Evolutionary conservation across 805 yeast genomes (phyloP).

Genomic region (Wickerhamiella domercqiae): DNA sequence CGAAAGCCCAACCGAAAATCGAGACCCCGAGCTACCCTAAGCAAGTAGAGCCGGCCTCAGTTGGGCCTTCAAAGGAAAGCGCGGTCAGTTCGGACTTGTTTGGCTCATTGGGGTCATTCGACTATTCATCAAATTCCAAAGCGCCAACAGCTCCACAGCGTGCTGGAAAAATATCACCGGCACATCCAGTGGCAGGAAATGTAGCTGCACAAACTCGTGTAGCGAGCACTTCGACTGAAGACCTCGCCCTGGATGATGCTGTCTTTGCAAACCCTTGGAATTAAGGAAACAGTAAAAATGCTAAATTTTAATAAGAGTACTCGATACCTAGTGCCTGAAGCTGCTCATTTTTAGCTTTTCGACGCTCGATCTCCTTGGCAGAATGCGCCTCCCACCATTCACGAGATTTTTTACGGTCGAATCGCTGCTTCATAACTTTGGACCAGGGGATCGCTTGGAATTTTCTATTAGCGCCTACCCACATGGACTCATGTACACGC

Average conservation of each 20-base stretch:
- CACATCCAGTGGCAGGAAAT: no score
- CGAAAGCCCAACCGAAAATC: constrained; percentile 21
- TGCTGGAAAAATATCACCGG: no score
- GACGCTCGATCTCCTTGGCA: constrained; percentile 30
- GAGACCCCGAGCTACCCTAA: no score
- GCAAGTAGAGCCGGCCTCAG: no score
- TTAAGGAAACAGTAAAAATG: not conserved
- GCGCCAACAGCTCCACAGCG: no score
- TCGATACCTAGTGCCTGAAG: constrained; percentile 47
- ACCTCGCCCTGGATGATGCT: constrained; percentile 10
- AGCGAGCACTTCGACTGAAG: constrained; percentile 6
- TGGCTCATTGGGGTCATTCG: no score
- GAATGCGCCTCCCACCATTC: constrained; percentile 42
- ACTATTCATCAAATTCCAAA: no score
- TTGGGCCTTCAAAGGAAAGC: no score
- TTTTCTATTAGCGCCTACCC: constrained; percentile 39
- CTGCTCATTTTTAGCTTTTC: constrained; percentile 32
- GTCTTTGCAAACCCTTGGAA: constrained; percentile 14
- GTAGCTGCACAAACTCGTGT: no score
- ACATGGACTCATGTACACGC: constrained; percentile 34
- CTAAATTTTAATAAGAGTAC: constrained; percentile 19
- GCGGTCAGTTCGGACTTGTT: no score
- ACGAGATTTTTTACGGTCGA: constrained; percentile 42
- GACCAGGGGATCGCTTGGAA: constrained; percentile 47
- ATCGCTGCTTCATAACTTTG: constrained; percentile 35